Conservation (phyloP, 768 basidiomycete species). For the Rhizopogon vulgaris region DNA sequence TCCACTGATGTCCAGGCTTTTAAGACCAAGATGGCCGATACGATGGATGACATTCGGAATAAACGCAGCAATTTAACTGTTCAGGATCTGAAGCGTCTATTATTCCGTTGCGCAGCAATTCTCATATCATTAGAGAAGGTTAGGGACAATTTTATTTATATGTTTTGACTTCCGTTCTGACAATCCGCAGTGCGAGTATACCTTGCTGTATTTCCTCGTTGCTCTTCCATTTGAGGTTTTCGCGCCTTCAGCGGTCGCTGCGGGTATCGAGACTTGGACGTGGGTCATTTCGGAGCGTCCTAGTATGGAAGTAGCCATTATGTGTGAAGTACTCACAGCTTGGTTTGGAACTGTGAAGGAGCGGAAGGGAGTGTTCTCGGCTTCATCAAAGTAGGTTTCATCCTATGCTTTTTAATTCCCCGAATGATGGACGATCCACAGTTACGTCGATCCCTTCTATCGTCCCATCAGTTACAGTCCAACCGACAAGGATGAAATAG, state of each 20-base stretch:
- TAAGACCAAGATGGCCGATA: constrained; percentile 59
- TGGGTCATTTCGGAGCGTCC: constrained; percentile 91
- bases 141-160: not conserved
- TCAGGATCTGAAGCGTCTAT: constrained; percentile 75
- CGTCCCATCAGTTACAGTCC: constrained; percentile 85
- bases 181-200: constrained; percentile 64
- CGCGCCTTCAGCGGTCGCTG: constrained; percentile 77
- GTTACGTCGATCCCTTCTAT: constrained; percentile 84
- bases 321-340: constrained; percentile 79
- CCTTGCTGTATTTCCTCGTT: constrained; percentile 82
- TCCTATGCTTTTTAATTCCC: not conserved
- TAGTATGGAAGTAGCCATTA: constrained; percentile 72
- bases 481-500: constrained; percentile 79
- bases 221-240: constrained; percentile 84
- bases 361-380: constrained; percentile 80
- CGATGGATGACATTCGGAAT: constrained; percentile 59
- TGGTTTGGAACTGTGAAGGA: constrained; percentile 81
- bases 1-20: constrained; percentile 58
- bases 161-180: not conserved
- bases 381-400: constrained; percentile 63
- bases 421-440: constrained; percentile 25
- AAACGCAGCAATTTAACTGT: constrained; percentile 73
- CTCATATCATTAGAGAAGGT: constrained; percentile 68
- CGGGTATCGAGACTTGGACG: constrained; percentile 92
- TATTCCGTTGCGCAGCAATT: constrained; percentile 83